Evolutionary conservation across 345 rosid species (phyloP), one percentile per base, ranked within the genome.

Genomic region (Hevea brasiliensis): DNA sequence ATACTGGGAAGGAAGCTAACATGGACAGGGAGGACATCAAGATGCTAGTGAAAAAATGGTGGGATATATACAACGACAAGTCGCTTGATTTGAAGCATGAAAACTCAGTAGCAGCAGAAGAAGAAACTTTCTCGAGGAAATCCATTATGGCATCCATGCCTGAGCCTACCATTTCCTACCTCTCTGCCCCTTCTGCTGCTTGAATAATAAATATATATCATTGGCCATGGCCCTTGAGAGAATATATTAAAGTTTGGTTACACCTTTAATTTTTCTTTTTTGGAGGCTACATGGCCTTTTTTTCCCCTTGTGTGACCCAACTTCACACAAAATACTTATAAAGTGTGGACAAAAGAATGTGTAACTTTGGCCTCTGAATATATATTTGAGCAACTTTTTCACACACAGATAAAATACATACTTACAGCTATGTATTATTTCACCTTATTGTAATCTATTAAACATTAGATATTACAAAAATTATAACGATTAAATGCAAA

Each of bases 151-250:
- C 83, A 74, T 81, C 89, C 24, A 80, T 85, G 82, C 88, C 72
- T 17, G 89, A 89, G 72, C 85, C 87, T 4, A 74, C 86, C 55
- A 71, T 88, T 15, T 71, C 92, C 72, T 90, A 76, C 67, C 13
- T 88, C 44, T 83, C 89, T 40, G 89, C 94, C 35, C 92, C 96
- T 50, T 76, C 92, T 9, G 96, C 96, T 47, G 98, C 98, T 70
- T 90, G 62, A 35, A n/a, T n/a, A 15, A 13, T 70, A 51, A 42
- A 3, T 50, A 15, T n/a, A n/a, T n/a, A n/a, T n/a, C n/a, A n/a
- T n/a, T n/a, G n/a, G n/a, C n/a, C n/a, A n/a, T n/a, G n/a, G n/a
- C n/a, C n/a, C n/a, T n/a, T n/a, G 56, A 70, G 62, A 74, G 7
- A 29, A 21, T 68, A 21, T 20, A 20, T 26, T 37, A 37, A 64